phyloP scores from a whole-genome alignment of 2,329 filamentous ascomycete species.

The Penicillium nordicum region DNA sequence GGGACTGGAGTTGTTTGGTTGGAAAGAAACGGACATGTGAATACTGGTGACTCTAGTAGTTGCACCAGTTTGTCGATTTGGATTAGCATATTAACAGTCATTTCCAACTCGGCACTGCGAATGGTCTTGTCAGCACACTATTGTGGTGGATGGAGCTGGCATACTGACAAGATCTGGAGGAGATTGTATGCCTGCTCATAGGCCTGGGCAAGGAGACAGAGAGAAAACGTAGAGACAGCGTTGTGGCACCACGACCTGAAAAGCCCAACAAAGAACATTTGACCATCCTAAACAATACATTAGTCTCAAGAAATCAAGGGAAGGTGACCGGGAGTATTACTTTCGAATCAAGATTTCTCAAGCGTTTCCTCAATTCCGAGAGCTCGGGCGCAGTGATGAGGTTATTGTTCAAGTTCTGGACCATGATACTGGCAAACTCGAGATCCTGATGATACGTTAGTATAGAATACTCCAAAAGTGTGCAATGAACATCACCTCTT shows the following conservation, averaged over 20 bases:
- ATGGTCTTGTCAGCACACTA: slow-evolving; percentile 24
- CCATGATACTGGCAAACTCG: slow-evolving; percentile 99
- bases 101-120: slow-evolving; percentile 86
- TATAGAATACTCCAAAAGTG: background rate
- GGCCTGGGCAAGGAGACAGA: slow-evolving; percentile 91
- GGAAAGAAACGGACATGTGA: slow-evolving; percentile 68
- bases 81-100: slow-evolving; percentile 98
- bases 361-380: slow-evolving; percentile 80
- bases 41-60: slow-evolving; percentile 92
- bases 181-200: slow-evolving; percentile 98
- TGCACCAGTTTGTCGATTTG: slow-evolving; percentile 99
- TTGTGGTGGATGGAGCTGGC: background rate
- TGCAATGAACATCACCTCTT: slow-evolving; percentile 55
- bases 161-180: slow-evolving; percentile 83
- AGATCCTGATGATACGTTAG: slow-evolving; percentile 59
- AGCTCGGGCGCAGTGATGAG: slow-evolving; percentile 95
- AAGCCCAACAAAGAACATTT: slow-evolving; percentile 88
- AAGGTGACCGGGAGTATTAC: slow-evolving; percentile 40
- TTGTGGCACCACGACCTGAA: slow-evolving; percentile 99
- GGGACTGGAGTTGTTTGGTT: background rate
- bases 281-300: slow-evolving; percentile 65
- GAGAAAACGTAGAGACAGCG: slow-evolving; percentile 92
- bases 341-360: slow-evolving; percentile 86
- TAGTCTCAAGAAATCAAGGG: slow-evolving; percentile 4
- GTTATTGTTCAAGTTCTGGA: slow-evolving; percentile 98